Conservation (phyloP, 305 asterid genomes). For the Fraxinus albicans region DNA sequence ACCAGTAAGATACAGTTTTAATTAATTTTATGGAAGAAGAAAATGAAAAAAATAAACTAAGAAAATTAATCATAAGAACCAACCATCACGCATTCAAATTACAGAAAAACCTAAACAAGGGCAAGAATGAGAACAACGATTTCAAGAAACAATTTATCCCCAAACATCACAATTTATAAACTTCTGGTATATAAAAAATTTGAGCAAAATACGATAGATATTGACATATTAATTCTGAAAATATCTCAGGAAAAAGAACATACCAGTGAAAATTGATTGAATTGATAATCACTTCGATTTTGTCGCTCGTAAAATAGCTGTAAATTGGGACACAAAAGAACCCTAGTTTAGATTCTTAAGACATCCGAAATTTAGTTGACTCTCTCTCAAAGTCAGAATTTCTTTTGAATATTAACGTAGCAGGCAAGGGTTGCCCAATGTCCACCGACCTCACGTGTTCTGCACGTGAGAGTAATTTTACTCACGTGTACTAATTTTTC, state of each 20-base stretch:
- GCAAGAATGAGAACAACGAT: neutral
- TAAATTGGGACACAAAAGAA: constrained; percentile 2
- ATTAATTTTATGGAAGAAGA: neutral
- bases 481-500: neutral
- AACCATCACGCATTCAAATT: neutral
- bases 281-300: neutral
- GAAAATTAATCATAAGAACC: neutral
- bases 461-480: neutral
- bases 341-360: constrained; percentile 10
- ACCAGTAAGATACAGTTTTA: neutral
- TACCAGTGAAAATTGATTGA: constrained; percentile 19
- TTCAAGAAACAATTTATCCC: neutral
- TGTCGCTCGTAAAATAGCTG: neutral
- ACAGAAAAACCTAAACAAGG: neutral
- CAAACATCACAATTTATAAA: neutral
- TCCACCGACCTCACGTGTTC: constrained; percentile 1
- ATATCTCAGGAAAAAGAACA: neutral
- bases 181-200: neutral
- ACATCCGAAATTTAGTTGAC: constrained; percentile 13
- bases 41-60: neutral
- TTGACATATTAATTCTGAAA: neutral
- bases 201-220: neutral
- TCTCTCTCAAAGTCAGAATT: constrained; percentile 2
- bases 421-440: constrained; percentile 9
- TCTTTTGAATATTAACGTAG: neutral